Evolutionary conservation across 305 asterid species (phyloP).

Genomic region (Solanum hybrid): DNA sequence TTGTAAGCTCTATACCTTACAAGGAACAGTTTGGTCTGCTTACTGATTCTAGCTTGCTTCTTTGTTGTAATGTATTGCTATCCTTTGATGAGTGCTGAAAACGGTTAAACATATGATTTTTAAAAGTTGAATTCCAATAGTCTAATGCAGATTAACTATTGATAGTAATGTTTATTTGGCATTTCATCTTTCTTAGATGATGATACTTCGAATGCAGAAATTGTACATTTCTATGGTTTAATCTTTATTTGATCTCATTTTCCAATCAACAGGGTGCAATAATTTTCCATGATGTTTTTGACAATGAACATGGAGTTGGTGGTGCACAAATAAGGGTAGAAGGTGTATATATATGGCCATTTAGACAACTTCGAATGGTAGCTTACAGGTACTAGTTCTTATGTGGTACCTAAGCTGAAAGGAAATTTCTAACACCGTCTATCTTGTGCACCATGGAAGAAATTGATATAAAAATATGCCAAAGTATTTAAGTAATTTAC

Average conservation of each 20-base stretch:
- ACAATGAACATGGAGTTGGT: slow-evolving; percentile 52
- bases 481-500: not conserved
- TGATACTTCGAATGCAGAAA: not conserved
- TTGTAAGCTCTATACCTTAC: not conserved
- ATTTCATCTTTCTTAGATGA: not conserved
- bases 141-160: not conserved
- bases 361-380: slow-evolving; percentile 96
- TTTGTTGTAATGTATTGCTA: not conserved
- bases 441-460: not conserved
- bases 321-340: slow-evolving; percentile 87
- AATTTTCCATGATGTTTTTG: slow-evolving; percentile 88
- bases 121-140: not conserved
- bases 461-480: not conserved
- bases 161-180: not conserved
- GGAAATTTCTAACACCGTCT: not conserved
- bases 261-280: slow-evolving; percentile 55
- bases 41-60: not conserved
- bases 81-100: not conserved
- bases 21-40: not conserved
- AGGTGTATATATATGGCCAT: slow-evolving; percentile 99
- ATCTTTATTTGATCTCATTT: slow-evolving; percentile 4
- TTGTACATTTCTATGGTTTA: not conserved
- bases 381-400: slow-evolving; percentile 57
- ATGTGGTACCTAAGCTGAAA: not conserved
- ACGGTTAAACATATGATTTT: not conserved